Base-by-base conservation (phyloP, 2,329 filamentous ascomycete genomes). In the Blastomyces silverae region DNA sequence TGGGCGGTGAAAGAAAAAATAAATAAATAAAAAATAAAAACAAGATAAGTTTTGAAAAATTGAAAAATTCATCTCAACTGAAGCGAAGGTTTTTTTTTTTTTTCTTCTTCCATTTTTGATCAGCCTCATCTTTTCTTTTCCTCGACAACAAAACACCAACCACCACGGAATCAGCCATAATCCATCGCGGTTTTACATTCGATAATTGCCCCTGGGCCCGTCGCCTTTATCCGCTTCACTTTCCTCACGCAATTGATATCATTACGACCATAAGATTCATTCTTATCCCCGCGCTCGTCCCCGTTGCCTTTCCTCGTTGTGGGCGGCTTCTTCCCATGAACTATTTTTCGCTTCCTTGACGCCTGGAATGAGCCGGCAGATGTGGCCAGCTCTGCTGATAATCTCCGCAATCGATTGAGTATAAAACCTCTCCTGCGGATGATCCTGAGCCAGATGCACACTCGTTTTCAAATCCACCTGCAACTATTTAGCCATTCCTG, bases 91-190 rank as follows among this genome's bases (percentile, higher is more conserved):
- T n/a, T 37, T 37, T 37, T 37, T 11, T 37, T 37, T 37, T 37
- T 39, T 39, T 39, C 3, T 13, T 39, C 13, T 39, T 13, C 3
- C 3, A 13, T 39, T 39, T 39, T 39, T 3, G 17, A 28, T 55
- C 48, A 62, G 61, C 61, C 61, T 62, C 61, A 62, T 62, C 25
- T 62, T 55, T 55, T 53, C 42, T 31, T 44, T 11, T 22, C 17
- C 57, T 28, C 25, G 42, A 28, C 58, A 61, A 61, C 42, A 31
- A 28, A 34, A n/a, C 48, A 46, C 58, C 58, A 48, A 46, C 39
- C 31, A 28, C 13, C 8, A 37, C 34, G 22, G 17, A 28, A 48
- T 17, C 44, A 34, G 17, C 59, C 17, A 22, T 15, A 61, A 61
- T 28, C 59, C 25, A 22, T 44, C 4, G 56, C n/a, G 34, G 37